Evolutionary conservation across 768 basidiomycete species (phyloP).

Genomic region (Collybia mongolica): DNA sequence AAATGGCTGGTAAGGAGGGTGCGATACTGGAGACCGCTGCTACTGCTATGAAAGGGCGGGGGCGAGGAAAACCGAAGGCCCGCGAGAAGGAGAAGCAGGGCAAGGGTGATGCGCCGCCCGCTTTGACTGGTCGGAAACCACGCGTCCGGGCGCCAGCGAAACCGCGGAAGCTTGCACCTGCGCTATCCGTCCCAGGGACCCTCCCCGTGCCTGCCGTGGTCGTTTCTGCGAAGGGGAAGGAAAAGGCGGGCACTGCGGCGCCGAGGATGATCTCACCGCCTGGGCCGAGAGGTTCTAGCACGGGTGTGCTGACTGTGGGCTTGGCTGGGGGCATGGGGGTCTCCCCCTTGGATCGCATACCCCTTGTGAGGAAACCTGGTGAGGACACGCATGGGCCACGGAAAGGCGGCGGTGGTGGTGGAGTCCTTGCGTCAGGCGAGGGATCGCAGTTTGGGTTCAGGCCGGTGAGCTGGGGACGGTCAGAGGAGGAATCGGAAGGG

Average conservation of each 20-base stretch:
- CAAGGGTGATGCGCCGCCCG: background rate
- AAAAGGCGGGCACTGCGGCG: slow-evolving; percentile 2
- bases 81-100: slow-evolving; percentile 8
- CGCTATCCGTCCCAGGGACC: background rate
- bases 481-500: slow-evolving; percentile 2
- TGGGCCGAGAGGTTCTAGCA: slow-evolving; percentile 3
- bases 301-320: background rate
- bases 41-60: background rate
- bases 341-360: slow-evolving; percentile 6
- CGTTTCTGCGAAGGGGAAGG: slow-evolving; percentile 1
- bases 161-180: slow-evolving; percentile 4
- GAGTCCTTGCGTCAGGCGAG: background rate
- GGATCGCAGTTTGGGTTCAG: slow-evolving; percentile 4
- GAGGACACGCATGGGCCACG: background rate
- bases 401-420: background rate
- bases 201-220: background rate
- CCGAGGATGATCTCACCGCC: slow-evolving; percentile 26
- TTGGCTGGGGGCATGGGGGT: background rate
- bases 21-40: slow-evolving; percentile 4
- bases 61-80: slow-evolving; percentile 3
- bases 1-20: slow-evolving; percentile 10
- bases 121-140: slow-evolving; percentile 2
- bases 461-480: slow-evolving; percentile 1
- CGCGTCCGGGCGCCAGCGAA: slow-evolving; percentile 2
- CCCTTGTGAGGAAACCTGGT: background rate